Evolutionary conservation across 768 basidiomycete genomes (phyloP).

Genomic region (Leccinum variicolor): DNA sequence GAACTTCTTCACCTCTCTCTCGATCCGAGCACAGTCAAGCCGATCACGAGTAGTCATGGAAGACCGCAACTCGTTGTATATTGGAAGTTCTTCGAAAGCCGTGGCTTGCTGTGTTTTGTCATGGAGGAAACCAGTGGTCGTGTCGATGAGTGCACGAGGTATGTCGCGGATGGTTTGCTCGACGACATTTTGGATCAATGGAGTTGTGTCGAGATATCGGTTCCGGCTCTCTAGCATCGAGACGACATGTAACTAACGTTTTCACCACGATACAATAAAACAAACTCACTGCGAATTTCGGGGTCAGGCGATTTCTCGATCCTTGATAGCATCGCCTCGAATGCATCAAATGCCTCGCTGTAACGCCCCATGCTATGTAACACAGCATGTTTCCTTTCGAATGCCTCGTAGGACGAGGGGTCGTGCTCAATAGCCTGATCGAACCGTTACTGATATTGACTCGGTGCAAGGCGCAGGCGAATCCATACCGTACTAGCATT

Average conservation of each 20-base stretch:
- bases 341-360: background rate
- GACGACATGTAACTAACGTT: too few species aligned
- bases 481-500: constrained; percentile 1
- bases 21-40: background rate
- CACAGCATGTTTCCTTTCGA: constrained; percentile 2
- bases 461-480: too few species aligned
- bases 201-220: background rate
- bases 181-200: background rate
- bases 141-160: background rate
- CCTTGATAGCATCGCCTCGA: background rate
- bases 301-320: background rate
- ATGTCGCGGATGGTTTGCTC: background rate
- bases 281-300: too few species aligned
- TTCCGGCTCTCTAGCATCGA: too few species aligned
- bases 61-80: background rate
- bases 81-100: background rate
- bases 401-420: background rate
- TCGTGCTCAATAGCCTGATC: background rate
- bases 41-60: background rate
- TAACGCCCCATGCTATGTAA: background rate
- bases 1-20: background rate
- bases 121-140: background rate
- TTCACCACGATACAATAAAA: background rate
- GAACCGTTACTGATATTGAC: too few species aligned
- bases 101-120: background rate